Percentiles rank a stretch among this genome's conserved stretches.
Conservation (phyloP, 257 asterid genomes). For the Misopates orontium region DNA sequence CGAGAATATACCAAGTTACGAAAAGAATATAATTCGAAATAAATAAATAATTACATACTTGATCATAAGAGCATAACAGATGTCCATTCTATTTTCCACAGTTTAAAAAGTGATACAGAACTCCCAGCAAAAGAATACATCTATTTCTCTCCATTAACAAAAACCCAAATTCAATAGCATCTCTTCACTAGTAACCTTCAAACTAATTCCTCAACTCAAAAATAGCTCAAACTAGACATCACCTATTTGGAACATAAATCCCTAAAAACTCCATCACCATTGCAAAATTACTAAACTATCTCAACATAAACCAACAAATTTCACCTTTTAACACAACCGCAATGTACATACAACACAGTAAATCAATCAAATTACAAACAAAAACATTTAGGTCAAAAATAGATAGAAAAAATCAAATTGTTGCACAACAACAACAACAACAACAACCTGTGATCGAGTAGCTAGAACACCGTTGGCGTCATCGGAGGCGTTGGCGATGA, state of each 20-base stretch:
- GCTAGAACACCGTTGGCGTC: not conserved
- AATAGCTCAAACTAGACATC: not conserved
- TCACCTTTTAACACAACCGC: too few species aligned
- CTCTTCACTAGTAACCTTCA: not conserved
- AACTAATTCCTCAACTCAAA: not conserved
- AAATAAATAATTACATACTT: not conserved
- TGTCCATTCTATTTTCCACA: too few species aligned
- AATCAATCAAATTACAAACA: too few species aligned
- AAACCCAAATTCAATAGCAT: not conserved
- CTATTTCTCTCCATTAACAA: not conserved
- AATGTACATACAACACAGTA: too few species aligned
- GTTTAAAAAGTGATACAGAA: too few species aligned
- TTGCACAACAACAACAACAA: too few species aligned
- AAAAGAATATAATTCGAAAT: not conserved
- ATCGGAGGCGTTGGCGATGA: not conserved
- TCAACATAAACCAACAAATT: too few species aligned
- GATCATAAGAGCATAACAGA: not conserved
- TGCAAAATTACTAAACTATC: too few species aligned
- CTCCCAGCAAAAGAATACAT: too few species aligned
- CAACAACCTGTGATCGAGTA: not conserved
- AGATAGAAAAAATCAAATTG: too few species aligned
- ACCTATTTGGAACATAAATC: not conserved
- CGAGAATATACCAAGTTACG: not conserved
- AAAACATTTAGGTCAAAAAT: too few species aligned
- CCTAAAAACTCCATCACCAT: not conserved